phyloP scores from a whole-genome alignment of 2,329 filamentous ascomycete genomes.

The Ascochyta clinopodiicola region DNA sequence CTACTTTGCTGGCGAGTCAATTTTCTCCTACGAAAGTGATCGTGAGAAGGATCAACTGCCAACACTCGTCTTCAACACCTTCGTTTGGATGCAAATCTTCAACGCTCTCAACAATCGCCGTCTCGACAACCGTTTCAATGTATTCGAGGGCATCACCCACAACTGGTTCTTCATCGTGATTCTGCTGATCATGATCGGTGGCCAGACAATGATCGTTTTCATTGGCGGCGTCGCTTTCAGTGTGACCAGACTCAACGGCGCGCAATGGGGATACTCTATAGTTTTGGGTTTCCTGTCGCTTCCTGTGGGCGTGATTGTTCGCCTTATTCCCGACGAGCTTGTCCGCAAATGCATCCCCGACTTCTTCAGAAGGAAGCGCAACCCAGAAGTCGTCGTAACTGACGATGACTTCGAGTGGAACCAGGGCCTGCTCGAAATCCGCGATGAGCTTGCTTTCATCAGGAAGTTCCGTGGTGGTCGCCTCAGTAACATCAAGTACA shows the following conservation, averaged over 20 bases:
- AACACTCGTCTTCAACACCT: conserved; percentile 95
- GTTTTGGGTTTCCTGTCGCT: conserved; percentile 84
- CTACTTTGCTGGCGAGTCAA: conserved; percentile 73
- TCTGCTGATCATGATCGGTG: conserved; percentile 84
- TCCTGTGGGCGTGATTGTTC: conserved; percentile 80
- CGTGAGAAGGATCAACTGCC: conserved; percentile 61
- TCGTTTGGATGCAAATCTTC: conserved; percentile 99
- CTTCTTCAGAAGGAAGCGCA: conserved; percentile 51
- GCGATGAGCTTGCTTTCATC: conserved; percentile 81
- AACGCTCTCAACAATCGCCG: conserved; percentile 98
- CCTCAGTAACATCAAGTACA: conserved; percentile 80
- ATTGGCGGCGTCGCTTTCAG: conserved; percentile 83
- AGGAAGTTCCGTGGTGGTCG: conserved; percentile 82
- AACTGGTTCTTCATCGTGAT: conserved; percentile 93
- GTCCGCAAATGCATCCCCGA: conserved; percentile 54
- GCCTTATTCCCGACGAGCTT: conserved; percentile 78
- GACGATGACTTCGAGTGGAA: conserved; percentile 67
- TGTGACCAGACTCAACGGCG: conserved; percentile 71
- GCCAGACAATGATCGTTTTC: conserved; percentile 88
- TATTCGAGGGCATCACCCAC: conserved; percentile 83
- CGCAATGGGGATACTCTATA: conserved; percentile 88
- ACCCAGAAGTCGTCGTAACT: conserved; percentile 51
- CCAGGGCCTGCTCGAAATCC: conserved; percentile 73
- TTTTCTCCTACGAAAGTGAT: conserved; percentile 64
- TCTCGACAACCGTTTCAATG: conserved; percentile 93